Percentiles rank a stretch among this genome's conserved stretches.
Evolutionary conservation across 2,329 filamentous ascomycete species (phyloP).

Genomic region (Monosporascus sp.): DNA sequence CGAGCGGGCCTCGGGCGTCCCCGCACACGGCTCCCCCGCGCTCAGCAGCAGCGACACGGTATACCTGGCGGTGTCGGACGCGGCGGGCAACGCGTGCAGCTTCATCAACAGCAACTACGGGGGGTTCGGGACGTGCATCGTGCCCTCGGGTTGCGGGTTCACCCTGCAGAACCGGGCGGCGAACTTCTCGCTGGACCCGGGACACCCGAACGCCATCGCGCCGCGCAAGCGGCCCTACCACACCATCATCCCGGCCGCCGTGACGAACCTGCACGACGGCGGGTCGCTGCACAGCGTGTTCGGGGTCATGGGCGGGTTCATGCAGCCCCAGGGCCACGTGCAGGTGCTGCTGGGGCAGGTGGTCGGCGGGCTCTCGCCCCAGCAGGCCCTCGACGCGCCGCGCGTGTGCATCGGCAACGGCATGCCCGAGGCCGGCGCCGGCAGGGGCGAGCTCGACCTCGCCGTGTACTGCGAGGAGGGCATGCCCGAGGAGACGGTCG

Average conservation of each 20-base stretch:
- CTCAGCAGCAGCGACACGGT: slow-evolving; percentile 87
- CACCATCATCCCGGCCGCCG: slow-evolving; percentile 91
- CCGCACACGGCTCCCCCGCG: slow-evolving; percentile 72
- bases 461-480: slow-evolving; percentile 80
- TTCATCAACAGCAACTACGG: slow-evolving; percentile 97
- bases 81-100: slow-evolving; percentile 80
- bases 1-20: slow-evolving; percentile 53
- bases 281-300: slow-evolving; percentile 73
- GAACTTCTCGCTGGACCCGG: slow-evolving; percentile 69
- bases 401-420: slow-evolving; percentile 81
- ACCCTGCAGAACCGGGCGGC: slow-evolving; percentile 89
- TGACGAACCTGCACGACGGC: slow-evolving; percentile 71
- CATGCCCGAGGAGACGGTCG: slow-evolving; percentile 62
- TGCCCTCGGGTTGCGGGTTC: slow-evolving; percentile 84
- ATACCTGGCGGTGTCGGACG: slow-evolving; percentile 83
- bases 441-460: slow-evolving; percentile 35
- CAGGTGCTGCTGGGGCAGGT: slow-evolving; percentile 90
- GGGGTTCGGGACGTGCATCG: slow-evolving; percentile 82
- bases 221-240: slow-evolving; percentile 90
- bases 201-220: slow-evolving; percentile 75
- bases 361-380: slow-evolving; percentile 74
- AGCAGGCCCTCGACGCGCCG: slow-evolving; percentile 85
- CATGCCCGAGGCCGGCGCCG: slow-evolving; percentile 52
- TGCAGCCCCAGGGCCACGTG: slow-evolving; percentile 96
- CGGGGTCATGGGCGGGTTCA: slow-evolving; percentile 97